Conservation (phyloP, 2,329 filamentous ascomycete genomes). For the Fusarium tricinctum region DNA sequence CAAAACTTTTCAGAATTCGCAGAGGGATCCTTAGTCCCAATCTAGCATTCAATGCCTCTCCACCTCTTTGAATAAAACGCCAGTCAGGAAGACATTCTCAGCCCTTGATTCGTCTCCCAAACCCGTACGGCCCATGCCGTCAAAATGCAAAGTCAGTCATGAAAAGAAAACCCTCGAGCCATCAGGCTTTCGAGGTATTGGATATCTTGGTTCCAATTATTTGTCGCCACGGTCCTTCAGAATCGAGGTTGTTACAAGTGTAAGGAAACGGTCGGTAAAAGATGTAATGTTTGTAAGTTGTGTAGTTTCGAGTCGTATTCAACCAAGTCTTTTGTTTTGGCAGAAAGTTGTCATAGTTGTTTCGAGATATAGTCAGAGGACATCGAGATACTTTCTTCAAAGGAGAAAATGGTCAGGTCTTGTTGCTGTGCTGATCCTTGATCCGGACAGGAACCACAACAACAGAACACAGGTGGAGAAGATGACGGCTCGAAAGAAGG, state of each 20-base stretch:
- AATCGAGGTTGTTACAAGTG: constrained; percentile 22
- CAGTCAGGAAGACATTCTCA: constrained; percentile 63
- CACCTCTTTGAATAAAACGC: constrained; percentile 41
- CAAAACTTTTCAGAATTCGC: background rate
- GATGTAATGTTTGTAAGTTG: constrained; percentile 2
- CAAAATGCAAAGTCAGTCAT: constrained; percentile 48
- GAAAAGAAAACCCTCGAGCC: constrained; percentile 32
- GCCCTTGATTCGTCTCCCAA: constrained; percentile 67
- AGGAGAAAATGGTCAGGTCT: constrained; percentile 31
- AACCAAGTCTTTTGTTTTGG: background rate
- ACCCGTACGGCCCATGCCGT: constrained; percentile 46
- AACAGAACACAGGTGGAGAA: constrained; percentile 59
- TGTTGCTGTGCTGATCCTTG: constrained; percentile 45
- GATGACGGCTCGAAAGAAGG: constrained; percentile 60
- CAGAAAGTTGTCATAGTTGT: constrained; percentile 5
- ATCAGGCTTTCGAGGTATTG: constrained; percentile 8
- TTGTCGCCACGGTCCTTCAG: background rate
- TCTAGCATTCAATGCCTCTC: constrained; percentile 23
- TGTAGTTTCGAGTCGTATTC: constrained; percentile 5
- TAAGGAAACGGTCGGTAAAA: constrained; percentile 16
- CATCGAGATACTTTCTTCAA: constrained; percentile 4
- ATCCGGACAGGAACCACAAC: constrained; percentile 60
- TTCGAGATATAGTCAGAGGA: background rate
- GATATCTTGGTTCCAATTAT: constrained; percentile 3
- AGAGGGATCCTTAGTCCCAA: constrained; percentile 1